Conservation (phyloP, 106 monocot species). For the Acorus gramineus region DNA sequence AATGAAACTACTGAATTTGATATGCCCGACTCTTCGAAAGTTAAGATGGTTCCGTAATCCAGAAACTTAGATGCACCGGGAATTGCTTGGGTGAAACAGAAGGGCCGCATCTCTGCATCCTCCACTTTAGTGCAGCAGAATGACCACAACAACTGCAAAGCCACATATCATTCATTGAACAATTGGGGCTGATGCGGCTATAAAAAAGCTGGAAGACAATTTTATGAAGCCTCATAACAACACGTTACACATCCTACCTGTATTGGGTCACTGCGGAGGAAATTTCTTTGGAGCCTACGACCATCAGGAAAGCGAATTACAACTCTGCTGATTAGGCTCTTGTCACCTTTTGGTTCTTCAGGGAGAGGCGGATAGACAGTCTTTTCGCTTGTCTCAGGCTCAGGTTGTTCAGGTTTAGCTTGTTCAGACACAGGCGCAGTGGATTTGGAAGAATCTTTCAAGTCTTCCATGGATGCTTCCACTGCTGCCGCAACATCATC, state of each 20-base stretch:
- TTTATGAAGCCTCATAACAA: too few species aligned
- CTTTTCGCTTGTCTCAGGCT: constrained; percentile 10
- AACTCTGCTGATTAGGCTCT: constrained; percentile 54
- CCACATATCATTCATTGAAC: neutral
- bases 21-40: constrained; percentile 47
- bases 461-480: constrained; percentile 29
- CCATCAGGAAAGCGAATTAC: constrained; percentile 86
- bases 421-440: constrained; percentile 8
- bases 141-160: constrained; percentile 54
- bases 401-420: constrained; percentile 17
- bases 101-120: constrained; percentile 23
- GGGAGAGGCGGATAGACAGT: constrained; percentile 64
- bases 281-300: constrained; percentile 60
- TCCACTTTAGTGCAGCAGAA: constrained; percentile 41
- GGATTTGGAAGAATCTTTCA: constrained; percentile 2
- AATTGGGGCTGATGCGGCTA: too few species aligned
- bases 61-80: constrained; percentile 48
- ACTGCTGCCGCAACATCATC: constrained; percentile 28
- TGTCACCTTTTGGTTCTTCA: constrained; percentile 67
- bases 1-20: constrained; percentile 34
- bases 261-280: constrained; percentile 52
- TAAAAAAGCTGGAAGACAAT: too few species aligned
- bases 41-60: constrained; percentile 25
- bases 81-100: constrained; percentile 54
- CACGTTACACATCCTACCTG: constrained; percentile 27